Evolutionary conservation across 768 basidiomycete genomes (phyloP), one percentile per base, ranked within the genome.

Genomic region (Boletus sp.): DNA sequence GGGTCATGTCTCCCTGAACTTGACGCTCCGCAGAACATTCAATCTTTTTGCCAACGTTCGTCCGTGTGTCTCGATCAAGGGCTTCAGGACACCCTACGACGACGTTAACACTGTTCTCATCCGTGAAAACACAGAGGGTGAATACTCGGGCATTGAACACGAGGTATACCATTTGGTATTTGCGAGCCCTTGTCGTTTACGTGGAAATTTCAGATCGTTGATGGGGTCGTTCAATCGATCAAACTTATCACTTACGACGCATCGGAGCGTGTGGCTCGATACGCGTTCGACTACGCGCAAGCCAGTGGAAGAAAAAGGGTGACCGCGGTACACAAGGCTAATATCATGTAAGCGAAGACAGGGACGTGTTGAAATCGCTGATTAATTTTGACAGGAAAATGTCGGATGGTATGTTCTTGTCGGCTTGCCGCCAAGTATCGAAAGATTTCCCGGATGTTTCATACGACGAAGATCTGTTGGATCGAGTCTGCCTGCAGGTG

Each of bases 401-500:
- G 90, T 98, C 96, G 19, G 97, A 99, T 71, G 97, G 97, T 57
- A 97, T 98, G 94, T 99, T 99, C 82, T 78, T 99, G 73, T 89
- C 92, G 38, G 97, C 97, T 23, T 98, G 97, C 74, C 87, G 97
- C 51, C 88, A 93, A 62, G 92, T 99, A 38, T 88, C 96, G 6
- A 94, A 96, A 70, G 94, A 93, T 52, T 99, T 87, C 81, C 97
- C 97, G 19, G 84, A 87, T 56, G 83, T 99, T 65, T 78, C 82
- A 39, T 99, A 98, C 70, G 94, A 98, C 68, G 97, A 99, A 72
- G 97, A 99, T 71, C 81, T 99, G 46, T 80, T 99, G 56, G 97
- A 99, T 73, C 87, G 96, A 60, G 96, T 89, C 60, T 99, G 97
- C 75, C 79, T 99, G 50, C 85, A 93, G 78, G 92, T 91, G 58